Conservation (phyloP, 495 filamentous ascomycete genomes). For the Daldinia grandis region DNA sequence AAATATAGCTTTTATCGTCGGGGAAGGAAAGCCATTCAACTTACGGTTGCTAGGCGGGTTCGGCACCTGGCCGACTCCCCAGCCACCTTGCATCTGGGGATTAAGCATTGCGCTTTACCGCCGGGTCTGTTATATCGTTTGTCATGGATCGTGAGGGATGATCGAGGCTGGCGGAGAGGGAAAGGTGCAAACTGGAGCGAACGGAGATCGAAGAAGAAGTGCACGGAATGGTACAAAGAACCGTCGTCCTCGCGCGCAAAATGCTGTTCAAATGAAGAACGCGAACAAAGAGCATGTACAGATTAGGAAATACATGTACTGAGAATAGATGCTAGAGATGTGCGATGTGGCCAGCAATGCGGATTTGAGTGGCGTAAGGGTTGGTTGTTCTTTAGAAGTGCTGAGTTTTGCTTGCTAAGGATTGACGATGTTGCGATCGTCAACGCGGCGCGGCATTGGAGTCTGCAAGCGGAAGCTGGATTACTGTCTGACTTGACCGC, state of each 20-base stretch:
- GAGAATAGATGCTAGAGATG: background rate
- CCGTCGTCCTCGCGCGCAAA: conserved; percentile 15
- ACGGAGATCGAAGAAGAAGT: background rate
- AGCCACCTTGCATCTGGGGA: conserved; percentile 41
- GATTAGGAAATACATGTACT: conserved; percentile 1
- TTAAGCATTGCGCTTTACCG: conserved; percentile 40
- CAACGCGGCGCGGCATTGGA: conserved; percentile 8
- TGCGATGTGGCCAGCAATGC: background rate
- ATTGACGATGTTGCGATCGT: conserved; percentile 28
- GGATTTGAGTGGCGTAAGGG: background rate
- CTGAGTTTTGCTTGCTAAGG: conserved; percentile 6
- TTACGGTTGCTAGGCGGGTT: conserved; percentile 43
- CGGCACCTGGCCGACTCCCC: conserved; percentile 35
- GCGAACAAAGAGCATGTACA: conserved; percentile 21
- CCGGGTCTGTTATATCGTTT: background rate
- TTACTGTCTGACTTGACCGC: conserved; percentile 38
- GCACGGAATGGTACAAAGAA: conserved; percentile 24
- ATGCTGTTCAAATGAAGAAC: conserved; percentile 2
- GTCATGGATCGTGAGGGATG: conserved; percentile 20
- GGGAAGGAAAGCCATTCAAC: conserved; percentile 41
- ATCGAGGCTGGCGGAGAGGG: background rate
- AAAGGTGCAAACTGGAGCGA: background rate
- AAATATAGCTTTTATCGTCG: conserved; percentile 18
- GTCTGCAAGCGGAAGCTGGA: conserved; percentile 37
- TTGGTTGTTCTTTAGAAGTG: conserved; percentile 5